phyloP scores from a whole-genome alignment of 495 filamentous ascomycete species.

The Margaritispora aquatica region DNA sequence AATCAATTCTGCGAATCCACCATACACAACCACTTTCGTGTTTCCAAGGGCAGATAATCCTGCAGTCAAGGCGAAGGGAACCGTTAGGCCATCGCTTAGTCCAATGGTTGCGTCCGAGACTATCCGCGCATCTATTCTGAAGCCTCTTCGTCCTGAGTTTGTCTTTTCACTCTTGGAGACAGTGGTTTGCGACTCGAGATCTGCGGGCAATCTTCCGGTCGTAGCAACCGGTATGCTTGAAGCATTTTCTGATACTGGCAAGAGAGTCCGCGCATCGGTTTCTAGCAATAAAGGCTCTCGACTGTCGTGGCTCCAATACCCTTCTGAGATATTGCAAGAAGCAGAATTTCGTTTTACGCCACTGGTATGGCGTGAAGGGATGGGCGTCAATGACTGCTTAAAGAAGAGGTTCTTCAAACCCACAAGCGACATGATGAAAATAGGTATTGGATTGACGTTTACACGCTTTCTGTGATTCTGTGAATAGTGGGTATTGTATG shows the following conservation, averaged over 20 bases:
- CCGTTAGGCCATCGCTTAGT: slow-evolving; percentile 58
- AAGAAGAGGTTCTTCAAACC: slow-evolving; percentile 25
- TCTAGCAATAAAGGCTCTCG: slow-evolving; percentile 2
- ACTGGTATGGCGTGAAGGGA: not conserved
- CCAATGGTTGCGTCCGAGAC: slow-evolving; percentile 58
- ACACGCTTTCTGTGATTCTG: slow-evolving; percentile 2
- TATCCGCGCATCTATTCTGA: slow-evolving; percentile 37
- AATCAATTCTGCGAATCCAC: slow-evolving; percentile 61
- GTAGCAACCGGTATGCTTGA: not conserved
- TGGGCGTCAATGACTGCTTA: slow-evolving; percentile 7
- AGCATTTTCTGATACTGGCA: not conserved
- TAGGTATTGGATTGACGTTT: not conserved
- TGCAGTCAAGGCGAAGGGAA: slow-evolving; percentile 60
- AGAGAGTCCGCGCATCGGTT: not conserved
- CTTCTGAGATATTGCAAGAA: not conserved
- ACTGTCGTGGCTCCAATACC: not conserved
- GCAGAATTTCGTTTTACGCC: slow-evolving; percentile 1
- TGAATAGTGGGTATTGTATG: not conserved
- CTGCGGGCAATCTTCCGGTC: not conserved
- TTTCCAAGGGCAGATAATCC: slow-evolving; percentile 56
- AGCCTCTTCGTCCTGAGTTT: slow-evolving; percentile 16
- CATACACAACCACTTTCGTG: slow-evolving; percentile 60
- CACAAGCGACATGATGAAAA: slow-evolving; percentile 20
- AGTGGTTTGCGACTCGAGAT: slow-evolving; percentile 19
- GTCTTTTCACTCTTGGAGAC: slow-evolving; percentile 18